phyloP scores from a whole-genome alignment of 306 rosid genomes.

The Trifolium dubium region DNA sequence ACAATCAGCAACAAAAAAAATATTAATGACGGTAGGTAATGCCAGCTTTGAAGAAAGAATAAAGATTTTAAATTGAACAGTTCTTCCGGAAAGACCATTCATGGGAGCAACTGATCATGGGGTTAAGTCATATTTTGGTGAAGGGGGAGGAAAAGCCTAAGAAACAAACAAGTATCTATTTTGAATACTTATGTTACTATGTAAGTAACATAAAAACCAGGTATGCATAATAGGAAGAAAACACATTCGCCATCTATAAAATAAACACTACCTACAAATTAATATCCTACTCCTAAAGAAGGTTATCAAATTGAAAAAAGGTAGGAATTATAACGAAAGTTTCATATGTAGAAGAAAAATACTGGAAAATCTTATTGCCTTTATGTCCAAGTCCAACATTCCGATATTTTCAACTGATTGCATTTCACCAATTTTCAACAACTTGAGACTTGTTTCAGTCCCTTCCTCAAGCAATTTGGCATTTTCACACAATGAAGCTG shows the following conservation, averaged over 20 bases:
- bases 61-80: conserved; percentile 24
- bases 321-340: conserved; percentile 29
- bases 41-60: conserved; percentile 11
- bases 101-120: conserved; percentile 22
- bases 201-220: not conserved
- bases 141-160: conserved; percentile 5
- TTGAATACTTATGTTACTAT: not conserved
- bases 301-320: conserved; percentile 10
- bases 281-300: conserved; percentile 29
- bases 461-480: conserved; percentile 46
- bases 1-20: conserved; percentile 12
- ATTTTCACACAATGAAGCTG: conserved; percentile 46
- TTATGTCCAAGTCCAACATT: conserved; percentile 41
- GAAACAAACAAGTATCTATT: not conserved
- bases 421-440: conserved; percentile 52
- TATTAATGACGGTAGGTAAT: conserved; percentile 14
- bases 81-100: conserved; percentile 25
- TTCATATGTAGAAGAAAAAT: conserved; percentile 29
- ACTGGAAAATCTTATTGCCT: conserved; percentile 52
- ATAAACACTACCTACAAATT: conserved; percentile 24
- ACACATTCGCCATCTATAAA: conserved; percentile 7
- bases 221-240: conserved; percentile 25
- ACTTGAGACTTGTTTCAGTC: conserved; percentile 41
- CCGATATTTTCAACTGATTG: conserved; percentile 48
- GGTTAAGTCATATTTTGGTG: not conserved